phyloP scores from a whole-genome alignment of 257 asterid genomes.

The Penstemon barbatus region DNA sequence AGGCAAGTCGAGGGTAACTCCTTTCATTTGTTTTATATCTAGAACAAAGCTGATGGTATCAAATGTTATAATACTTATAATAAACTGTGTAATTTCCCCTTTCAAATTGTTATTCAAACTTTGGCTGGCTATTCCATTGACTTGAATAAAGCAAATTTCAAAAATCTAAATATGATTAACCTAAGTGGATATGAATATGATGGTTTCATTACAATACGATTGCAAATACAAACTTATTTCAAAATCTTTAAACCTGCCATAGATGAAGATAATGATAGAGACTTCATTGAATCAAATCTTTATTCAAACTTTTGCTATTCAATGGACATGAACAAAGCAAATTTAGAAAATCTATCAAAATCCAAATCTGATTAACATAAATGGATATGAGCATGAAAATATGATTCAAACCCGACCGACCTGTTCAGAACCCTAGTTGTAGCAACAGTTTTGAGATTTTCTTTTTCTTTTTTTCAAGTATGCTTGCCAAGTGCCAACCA shows the following conservation, averaged over 20 bases:
- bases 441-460: neutral
- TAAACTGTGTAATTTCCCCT: constrained; percentile 23
- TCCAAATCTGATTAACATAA: too few species aligned
- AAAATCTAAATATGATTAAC: too few species aligned
- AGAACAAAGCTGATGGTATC: neutral
- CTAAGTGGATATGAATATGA: neutral
- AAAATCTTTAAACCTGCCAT: too few species aligned
- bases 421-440: neutral
- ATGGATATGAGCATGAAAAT: neutral
- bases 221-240: too few species aligned
- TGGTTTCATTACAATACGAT: too few species aligned
- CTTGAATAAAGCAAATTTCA: too few species aligned
- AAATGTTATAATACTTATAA: constrained; percentile 34
- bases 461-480: neutral
- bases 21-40: constrained; percentile 18
- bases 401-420: neutral
- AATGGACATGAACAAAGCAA: too few species aligned
- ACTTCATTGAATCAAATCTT: too few species aligned
- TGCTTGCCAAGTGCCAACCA: neutral
- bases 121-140: neutral
- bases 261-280: too few species aligned
- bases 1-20: constrained; percentile 34
- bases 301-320: too few species aligned
- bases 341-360: too few species aligned
- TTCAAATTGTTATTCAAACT: neutral